Conservation (phyloP, 345 rosid genomes). For the Moricandia moricandioides region DNA sequence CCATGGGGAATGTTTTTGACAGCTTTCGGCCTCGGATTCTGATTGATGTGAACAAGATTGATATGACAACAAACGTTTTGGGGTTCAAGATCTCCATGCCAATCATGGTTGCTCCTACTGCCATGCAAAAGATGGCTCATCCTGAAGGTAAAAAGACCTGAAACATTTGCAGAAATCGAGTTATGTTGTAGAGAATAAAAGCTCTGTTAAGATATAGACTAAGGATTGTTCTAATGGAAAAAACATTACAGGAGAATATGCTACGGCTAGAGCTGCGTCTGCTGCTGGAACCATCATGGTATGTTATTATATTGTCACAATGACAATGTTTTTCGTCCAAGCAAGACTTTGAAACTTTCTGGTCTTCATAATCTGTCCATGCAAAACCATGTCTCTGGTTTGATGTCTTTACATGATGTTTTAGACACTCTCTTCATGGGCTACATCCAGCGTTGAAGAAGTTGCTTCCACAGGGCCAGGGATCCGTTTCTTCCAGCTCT, state of each 20-base stretch:
- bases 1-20: conserved; percentile 9
- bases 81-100: conserved; percentile 91
- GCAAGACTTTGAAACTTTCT: too few relatives aligned
- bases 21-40: conserved; percentile 86
- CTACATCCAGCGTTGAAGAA: conserved; percentile 86
- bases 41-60: conserved; percentile 80
- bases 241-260: conserved; percentile 68
- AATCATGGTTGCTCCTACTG: conserved; percentile 90
- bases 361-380: neutral
- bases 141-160: conserved; percentile 55
- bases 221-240: neutral
- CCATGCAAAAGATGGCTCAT: conserved; percentile 92
- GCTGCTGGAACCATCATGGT: conserved; percentile 91
- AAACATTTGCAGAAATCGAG: conserved; percentile 19
- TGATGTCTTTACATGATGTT: neutral
- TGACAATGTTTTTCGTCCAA: too few relatives aligned
- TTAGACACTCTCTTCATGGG: conserved; percentile 81
- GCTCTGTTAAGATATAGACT: neutral
- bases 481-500: conserved; percentile 81
- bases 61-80: conserved; percentile 63
- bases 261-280: conserved; percentile 87
- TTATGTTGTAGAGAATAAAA: neutral
- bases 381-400: neutral
- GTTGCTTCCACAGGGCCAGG: conserved; percentile 90
- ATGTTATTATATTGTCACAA: neutral